phyloP scores from a whole-genome alignment of 73 alveolate genomes.

The Stentor coeruleus region DNA sequence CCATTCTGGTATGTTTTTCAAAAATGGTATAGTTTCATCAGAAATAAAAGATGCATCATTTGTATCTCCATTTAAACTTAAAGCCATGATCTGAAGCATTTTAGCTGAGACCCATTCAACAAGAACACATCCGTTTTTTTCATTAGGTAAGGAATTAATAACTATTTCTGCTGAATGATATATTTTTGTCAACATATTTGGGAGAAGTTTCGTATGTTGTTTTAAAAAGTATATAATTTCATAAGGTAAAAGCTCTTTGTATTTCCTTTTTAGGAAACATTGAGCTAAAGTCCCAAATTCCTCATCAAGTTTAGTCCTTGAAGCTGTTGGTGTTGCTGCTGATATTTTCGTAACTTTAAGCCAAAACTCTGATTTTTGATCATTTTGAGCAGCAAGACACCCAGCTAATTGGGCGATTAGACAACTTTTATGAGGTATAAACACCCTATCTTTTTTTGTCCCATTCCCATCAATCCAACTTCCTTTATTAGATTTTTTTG shows the following conservation, averaged over 20 bases:
- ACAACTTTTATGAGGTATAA: conserved; percentile 56
- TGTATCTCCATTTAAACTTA: conserved; percentile 53
- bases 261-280: conserved; percentile 33
- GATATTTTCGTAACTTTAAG: conserved; percentile 34
- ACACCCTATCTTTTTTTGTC: conserved; percentile 38
- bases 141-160: conserved; percentile 17
- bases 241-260: conserved; percentile 32
- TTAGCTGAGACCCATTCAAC: conserved; percentile 43
- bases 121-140: conserved; percentile 12
- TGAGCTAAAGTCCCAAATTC: conserved; percentile 54
- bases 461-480: not conserved
- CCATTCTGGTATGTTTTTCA: conserved; percentile 17
- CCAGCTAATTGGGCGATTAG: conserved; percentile 55
- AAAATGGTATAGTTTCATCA: conserved; percentile 24
- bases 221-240: conserved; percentile 55
- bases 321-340: conserved; percentile 34
- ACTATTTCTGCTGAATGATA: conserved; percentile 24
- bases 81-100: conserved; percentile 42
- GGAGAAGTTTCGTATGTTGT: conserved; percentile 46
- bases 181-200: conserved; percentile 27
- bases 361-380: conserved; percentile 29
- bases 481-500: not conserved
- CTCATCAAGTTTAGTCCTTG: conserved; percentile 50
- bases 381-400: conserved; percentile 39
- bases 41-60: conserved; percentile 40